These are phyloP conservation scores for Monascus ruber DNA, from an alignment of 2,329 filamentous ascomycete genomes.

Conservation along the genomic window DNA sequence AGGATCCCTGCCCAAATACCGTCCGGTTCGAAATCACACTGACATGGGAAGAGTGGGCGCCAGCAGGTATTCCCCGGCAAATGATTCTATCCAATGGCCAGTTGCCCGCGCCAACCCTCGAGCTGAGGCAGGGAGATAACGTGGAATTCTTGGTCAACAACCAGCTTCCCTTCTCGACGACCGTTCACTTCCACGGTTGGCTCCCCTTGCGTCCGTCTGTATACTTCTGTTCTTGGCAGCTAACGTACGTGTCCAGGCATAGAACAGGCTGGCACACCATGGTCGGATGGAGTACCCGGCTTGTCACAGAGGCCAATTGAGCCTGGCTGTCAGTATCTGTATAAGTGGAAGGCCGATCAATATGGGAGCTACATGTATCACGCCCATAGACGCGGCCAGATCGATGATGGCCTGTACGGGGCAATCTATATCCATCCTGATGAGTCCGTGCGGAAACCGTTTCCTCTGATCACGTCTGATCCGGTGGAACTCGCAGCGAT, in stretches of 20 bases:
- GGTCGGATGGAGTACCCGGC: slow-evolving; percentile 47
- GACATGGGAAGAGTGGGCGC: no score
- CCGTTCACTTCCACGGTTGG: slow-evolving; percentile 30
- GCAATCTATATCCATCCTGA: slow-evolving; percentile 34
- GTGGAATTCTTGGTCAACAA: slow-evolving; percentile 20
- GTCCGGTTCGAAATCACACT: no score
- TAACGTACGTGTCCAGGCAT: neutral
- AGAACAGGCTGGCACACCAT: slow-evolving; percentile 37
- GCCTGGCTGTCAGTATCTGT: slow-evolving; percentile 36
- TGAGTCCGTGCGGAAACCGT: neutral
- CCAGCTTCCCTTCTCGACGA: slow-evolving; percentile 17
- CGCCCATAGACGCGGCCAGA: slow-evolving; percentile 40
- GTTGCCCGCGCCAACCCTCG: no score
- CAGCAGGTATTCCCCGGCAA: no score
- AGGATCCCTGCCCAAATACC: no score
- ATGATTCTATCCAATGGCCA: no score
- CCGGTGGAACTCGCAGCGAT: slow-evolving; percentile 28
- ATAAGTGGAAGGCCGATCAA: slow-evolving; percentile 42
- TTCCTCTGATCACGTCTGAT: slow-evolving; percentile 11
- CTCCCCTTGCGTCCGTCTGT: slow-evolving; percentile 11
- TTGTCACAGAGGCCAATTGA: slow-evolving; percentile 41
- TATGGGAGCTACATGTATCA: slow-evolving; percentile 51
- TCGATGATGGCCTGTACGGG: slow-evolving; percentile 47
- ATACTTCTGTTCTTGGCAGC: neutral
- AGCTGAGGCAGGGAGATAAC: slow-evolving; percentile 1